Conservation (phyloP, 192 early-diverging fungal genomes). For the Dissophora ornata region DNA sequence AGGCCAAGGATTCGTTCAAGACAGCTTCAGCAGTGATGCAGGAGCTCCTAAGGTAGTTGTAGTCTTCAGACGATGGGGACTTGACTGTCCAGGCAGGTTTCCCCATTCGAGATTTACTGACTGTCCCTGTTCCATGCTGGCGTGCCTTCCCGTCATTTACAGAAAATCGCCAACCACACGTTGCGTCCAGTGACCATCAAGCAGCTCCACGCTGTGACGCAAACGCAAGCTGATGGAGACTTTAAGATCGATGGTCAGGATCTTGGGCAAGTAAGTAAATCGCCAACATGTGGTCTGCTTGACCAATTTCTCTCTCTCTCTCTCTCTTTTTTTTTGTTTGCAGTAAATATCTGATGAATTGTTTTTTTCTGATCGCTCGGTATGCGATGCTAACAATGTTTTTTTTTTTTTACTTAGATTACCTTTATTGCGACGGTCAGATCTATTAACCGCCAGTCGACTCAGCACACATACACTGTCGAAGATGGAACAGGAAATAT, state of each 20-base stretch:
- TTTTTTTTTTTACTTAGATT: constrained; percentile 54
- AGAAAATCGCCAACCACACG: constrained; percentile 63
- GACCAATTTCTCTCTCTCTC: no score
- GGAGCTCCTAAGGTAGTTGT: constrained; percentile 18
- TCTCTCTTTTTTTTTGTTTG: no score
- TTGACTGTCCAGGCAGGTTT: no score
- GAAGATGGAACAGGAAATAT: constrained; percentile 86
- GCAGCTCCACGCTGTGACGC: constrained; percentile 67
- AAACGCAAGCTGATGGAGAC: constrained; percentile 66
- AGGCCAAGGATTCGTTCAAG: constrained; percentile 30
- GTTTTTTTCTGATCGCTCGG: neutral
- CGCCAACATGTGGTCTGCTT: no score
- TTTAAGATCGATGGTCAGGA: constrained; percentile 77
- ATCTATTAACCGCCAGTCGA: constrained; percentile 63
- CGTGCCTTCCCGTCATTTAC: neutral
- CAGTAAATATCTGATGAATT: neutral
- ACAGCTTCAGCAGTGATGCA: constrained; percentile 35
- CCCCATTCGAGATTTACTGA: no score
- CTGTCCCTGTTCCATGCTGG: no score
- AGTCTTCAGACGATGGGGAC: neutral
- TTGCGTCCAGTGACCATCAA: constrained; percentile 88
- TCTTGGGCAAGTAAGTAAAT: constrained; percentile 75
- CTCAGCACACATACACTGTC: constrained; percentile 73
- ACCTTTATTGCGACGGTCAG: constrained; percentile 80
- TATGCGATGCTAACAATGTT: no score